phyloP scores from a whole-genome alignment of 2,329 filamentous ascomycete genomes.

The Colletotrichum phormii region DNA sequence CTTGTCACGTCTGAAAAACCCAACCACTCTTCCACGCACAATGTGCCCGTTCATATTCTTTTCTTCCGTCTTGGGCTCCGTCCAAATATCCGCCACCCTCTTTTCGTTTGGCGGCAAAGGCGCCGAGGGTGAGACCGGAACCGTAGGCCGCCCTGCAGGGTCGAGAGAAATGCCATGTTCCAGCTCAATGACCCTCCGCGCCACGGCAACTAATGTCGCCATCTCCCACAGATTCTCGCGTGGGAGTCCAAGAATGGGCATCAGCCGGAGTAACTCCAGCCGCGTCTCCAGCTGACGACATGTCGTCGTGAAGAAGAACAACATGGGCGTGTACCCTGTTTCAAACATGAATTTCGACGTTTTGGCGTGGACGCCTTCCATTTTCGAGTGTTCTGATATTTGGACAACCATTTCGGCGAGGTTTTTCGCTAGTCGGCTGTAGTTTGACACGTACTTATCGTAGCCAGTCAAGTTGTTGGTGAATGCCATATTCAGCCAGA shows the following conservation, averaged over 20 bases:
- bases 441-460: constrained; percentile 24
- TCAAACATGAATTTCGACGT: constrained; percentile 29
- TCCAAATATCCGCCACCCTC: constrained; percentile 11
- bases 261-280: constrained; percentile 16
- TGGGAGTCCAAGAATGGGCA: constrained; percentile 17
- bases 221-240: constrained; percentile 30
- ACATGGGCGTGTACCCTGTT: constrained; percentile 28
- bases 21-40: constrained; percentile 1
- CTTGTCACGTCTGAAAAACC: constrained; percentile 2
- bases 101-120: constrained; percentile 2
- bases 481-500: constrained; percentile 45
- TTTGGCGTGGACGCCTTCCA: background rate
- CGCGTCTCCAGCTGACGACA: constrained; percentile 29
- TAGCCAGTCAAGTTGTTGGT: constrained; percentile 41
- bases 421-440: constrained; percentile 1
- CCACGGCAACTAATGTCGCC: constrained; percentile 23
- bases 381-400: background rate
- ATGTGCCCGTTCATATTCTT: background rate
- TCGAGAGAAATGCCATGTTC: constrained; percentile 31
- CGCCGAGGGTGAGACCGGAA: background rate
- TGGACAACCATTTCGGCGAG: background rate
- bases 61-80: constrained; percentile 11
- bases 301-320: constrained; percentile 20
- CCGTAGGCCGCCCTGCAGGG: background rate
- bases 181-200: constrained; percentile 24